Evolutionary conservation across 805 yeast genomes (phyloP).

Genomic region (Saturnispora dispora): DNA sequence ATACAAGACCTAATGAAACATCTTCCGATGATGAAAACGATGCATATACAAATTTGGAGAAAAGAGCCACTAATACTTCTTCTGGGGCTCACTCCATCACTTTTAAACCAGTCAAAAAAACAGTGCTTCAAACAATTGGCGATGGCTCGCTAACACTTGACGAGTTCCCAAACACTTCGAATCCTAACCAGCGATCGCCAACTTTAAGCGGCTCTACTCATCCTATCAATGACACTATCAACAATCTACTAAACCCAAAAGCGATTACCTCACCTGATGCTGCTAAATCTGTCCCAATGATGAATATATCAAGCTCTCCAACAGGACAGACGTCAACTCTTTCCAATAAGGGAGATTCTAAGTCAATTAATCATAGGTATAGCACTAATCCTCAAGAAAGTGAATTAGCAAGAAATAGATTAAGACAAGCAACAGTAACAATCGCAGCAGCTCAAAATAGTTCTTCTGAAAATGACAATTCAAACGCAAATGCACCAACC

Average conservation of each 20-base stretch:
- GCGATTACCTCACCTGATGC: not conserved
- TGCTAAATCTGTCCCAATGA: not conserved
- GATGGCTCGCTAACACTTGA: conserved; percentile 37
- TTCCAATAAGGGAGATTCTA: not conserved
- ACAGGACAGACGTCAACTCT: not conserved
- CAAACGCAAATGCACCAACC: conserved; percentile 6
- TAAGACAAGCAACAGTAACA: not conserved
- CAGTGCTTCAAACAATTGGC: conserved; percentile 41
- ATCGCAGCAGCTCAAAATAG: not conserved
- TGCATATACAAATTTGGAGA: conserved; percentile 1
- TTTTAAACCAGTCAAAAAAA: conserved; percentile 39
- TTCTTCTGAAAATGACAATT: not conserved
- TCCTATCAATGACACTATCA: not conserved
- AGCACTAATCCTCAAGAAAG: not conserved
- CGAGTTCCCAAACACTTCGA: conserved; percentile 16
- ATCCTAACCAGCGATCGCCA: not conserved
- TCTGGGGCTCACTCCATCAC: conserved; percentile 23
- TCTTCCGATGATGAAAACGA: not conserved
- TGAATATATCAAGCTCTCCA: not conserved
- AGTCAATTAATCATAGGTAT: not conserved
- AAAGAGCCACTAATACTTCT: conserved; percentile 5
- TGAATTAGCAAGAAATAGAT: not conserved
- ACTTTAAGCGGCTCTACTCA: not conserved
- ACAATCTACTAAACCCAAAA: not conserved
- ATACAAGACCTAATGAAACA: not conserved